Percentiles rank a stretch among this genome's conserved stretches.
Conservation (phyloP, 2,329 filamentous ascomycete genomes). For the Fonsecaea pugnacius region DNA sequence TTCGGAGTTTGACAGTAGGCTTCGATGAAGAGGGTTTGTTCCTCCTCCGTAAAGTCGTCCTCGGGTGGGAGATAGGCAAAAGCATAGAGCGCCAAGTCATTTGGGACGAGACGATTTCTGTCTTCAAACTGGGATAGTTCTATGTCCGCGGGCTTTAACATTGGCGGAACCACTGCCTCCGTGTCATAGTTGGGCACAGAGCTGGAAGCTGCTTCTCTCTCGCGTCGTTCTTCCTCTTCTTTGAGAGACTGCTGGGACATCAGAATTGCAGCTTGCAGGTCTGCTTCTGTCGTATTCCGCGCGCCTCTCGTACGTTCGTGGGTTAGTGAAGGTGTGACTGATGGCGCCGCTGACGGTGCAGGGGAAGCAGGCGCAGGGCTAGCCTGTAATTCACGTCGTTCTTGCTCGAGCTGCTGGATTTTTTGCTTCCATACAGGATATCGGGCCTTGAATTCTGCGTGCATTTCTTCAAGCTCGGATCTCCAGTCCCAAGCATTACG, state of each 20-base stretch:
- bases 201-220: conserved; percentile 49
- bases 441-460: conserved; percentile 46
- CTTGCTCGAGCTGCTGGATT: conserved; percentile 49
- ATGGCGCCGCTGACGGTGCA: conserved; percentile 38
- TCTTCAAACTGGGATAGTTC: conserved; percentile 51
- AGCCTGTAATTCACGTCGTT: conserved; percentile 44
- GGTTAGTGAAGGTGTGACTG: conserved; percentile 40
- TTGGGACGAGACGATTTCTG: conserved; percentile 50
- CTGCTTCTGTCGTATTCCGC: conserved; percentile 55
- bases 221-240: conserved; percentile 52
- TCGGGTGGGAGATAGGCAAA: conserved; percentile 52
- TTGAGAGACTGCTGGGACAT: conserved; percentile 54
- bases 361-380: conserved; percentile 46
- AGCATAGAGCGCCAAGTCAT: conserved; percentile 47
- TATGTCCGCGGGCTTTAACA: conserved; percentile 49
- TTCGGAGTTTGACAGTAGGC: conserved; percentile 56
- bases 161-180: conserved; percentile 55
- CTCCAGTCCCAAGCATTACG: conserved; percentile 46
- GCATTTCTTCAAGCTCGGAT: conserved; percentile 47
- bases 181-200: conserved; percentile 50
- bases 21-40: conserved; percentile 53
- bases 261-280: conserved; percentile 54
- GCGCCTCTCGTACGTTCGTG: conserved; percentile 50
- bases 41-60: conserved; percentile 54
- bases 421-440: conserved; percentile 53